Conservation (phyloP, 192 early-diverging fungal genomes). For the Podila epicladia region DNA sequence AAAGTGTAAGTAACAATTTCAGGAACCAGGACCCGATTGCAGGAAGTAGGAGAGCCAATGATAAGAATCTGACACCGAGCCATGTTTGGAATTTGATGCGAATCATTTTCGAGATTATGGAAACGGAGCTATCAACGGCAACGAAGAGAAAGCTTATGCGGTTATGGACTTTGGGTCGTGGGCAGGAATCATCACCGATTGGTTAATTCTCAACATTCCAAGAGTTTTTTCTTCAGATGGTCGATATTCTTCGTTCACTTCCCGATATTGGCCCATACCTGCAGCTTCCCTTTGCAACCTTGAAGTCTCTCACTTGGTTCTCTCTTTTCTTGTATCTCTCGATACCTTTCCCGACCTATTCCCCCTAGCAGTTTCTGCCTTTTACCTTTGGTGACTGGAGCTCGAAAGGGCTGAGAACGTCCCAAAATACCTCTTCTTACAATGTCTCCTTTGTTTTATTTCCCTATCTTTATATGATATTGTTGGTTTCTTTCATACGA, state of each 20-base stretch:
- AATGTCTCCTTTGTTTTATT: conserved; percentile 8
- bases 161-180: too few relatives aligned
- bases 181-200: too few relatives aligned
- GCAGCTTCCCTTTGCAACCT: neutral
- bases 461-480: neutral
- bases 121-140: too few relatives aligned
- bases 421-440: conserved; percentile 46
- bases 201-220: too few relatives aligned
- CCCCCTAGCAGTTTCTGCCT: conserved; percentile 15
- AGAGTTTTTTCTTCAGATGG: too few relatives aligned
- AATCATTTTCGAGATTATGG: neutral
- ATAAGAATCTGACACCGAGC: too few relatives aligned
- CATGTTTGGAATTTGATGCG: too few relatives aligned
- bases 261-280: neutral
- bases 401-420: conserved; percentile 57
- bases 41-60: too few relatives aligned
- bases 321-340: neutral
- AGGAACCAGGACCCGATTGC: neutral
- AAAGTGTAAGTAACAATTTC: conserved; percentile 73
- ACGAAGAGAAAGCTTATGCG: too few relatives aligned
- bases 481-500: conserved; percentile 7
- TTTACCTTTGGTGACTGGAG: conserved; percentile 52
- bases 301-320: too few relatives aligned
- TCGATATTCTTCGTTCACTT: neutral
- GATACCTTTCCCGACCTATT: neutral